Evolutionary conservation across 176 grass and related monocot species (phyloP), one percentile per base, ranked within the genome.

Genomic region (Cenchrus americanus): DNA sequence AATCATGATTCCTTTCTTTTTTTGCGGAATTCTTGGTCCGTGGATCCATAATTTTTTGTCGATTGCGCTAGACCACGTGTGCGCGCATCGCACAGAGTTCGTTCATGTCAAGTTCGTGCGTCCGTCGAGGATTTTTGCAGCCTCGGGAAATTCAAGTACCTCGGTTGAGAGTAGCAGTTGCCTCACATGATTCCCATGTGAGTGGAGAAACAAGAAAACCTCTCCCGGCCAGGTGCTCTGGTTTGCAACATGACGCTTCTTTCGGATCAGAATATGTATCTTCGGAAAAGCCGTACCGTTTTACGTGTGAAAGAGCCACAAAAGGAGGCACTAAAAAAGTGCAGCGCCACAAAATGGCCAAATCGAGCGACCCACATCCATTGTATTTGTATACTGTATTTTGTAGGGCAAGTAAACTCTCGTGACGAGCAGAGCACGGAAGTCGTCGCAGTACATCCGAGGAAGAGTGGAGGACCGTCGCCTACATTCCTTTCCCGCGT

Each of bases 121-220:
- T 30, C 14, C 14, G 1, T 21, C 2, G 24, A n/a, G 30, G 50
- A 4, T 13, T n/a, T 40, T 14, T 11, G 11, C 18, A 49, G 14
- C 19, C 41, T 49, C 23, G 4, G 1, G 47, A 71, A 55, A 65
- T 65, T 14, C 55, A 50, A 24, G 11, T 14, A 24, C 10, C 19
- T 11, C 9, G 23, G 37, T 61, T 21, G 10, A 15, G 59, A 30
- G 47, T 76, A 55, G 62, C 70, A 54, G 53, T 76, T 85, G 71
- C 63, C 19, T 85, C 77, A 85, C 87, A 47, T 4, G 54, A 24
- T 69, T 63, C 6, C 67, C 72, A 59, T 89, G 87, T 89, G 87
- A 24, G 15, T 50, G 21, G 27, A 55, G 66, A n/a, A 17, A 5
- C 2, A 23, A 37, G 34, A 37, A 37, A 37, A 37, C 34, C 34